These are phyloP conservation scores for Escovopsis sp. DNA, from an alignment of 2,329 filamentous ascomycete species.

Conservation along the genomic window DNA sequence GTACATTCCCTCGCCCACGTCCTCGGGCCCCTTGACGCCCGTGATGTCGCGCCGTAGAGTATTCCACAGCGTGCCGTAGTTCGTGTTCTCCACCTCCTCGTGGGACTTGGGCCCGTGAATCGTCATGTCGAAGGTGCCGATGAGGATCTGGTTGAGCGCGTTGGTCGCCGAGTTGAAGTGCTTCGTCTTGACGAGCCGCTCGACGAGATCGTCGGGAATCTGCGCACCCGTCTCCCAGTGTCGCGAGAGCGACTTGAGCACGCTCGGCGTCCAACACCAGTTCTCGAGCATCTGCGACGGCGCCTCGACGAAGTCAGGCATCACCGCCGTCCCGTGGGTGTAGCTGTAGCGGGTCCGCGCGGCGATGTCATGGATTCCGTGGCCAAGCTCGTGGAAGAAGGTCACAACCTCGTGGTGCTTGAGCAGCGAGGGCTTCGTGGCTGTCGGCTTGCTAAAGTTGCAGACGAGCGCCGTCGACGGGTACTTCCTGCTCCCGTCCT, in stretches of 20 bases:
- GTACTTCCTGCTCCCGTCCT: conserved; percentile 57
- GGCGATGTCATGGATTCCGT: conserved; percentile 57
- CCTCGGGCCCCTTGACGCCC: conserved; percentile 61
- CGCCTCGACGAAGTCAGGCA: conserved; percentile 57
- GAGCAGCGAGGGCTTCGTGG: conserved; percentile 61
- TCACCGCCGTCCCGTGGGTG: conserved; percentile 53
- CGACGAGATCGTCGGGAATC: conserved; percentile 61
- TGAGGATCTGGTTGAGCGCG: conserved; percentile 65
- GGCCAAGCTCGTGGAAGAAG: conserved; percentile 64
- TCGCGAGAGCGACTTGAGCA: conserved; percentile 51
- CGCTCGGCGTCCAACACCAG: conserved; percentile 57
- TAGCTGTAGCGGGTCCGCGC: conserved; percentile 47
- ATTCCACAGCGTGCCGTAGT: conserved; percentile 57
- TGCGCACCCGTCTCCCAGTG: conserved; percentile 57
- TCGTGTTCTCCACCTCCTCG: conserved; percentile 49
- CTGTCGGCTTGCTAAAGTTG: conserved; percentile 71
- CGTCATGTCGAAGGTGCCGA: conserved; percentile 74
- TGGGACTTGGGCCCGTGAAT: conserved; percentile 59
- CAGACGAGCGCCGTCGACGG: conserved; percentile 69
- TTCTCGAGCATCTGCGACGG: conserved; percentile 63
- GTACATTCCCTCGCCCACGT: conserved; percentile 40
- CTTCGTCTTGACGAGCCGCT: conserved; percentile 61
- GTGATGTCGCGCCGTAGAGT: conserved; percentile 55
- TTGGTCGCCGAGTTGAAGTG: conserved; percentile 69
- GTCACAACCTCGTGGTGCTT: conserved; percentile 77